These are phyloP conservation scores for Paraphaeosphaeria sporulosa DNA, from an alignment of 2,329 filamentous ascomycete species.

Conservation along the genomic window DNA sequence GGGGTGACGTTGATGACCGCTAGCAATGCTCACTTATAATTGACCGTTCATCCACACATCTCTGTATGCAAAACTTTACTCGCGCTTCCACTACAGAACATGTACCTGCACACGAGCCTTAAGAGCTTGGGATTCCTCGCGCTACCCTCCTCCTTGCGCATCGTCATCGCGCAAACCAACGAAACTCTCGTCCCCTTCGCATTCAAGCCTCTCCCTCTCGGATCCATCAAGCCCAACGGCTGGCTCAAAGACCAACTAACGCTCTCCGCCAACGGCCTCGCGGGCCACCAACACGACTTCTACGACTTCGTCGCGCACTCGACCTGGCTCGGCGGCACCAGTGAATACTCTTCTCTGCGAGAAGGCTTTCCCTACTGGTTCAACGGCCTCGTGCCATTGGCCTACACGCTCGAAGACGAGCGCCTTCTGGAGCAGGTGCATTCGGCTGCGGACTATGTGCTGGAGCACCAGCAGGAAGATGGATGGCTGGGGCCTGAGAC, in stretches of 20 bases:
- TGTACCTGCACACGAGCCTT: neutral
- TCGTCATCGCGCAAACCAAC: neutral
- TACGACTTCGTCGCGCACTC: conserved; percentile 63
- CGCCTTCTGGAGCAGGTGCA: conserved; percentile 60
- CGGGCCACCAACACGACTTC: conserved; percentile 63
- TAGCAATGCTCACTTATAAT: neutral
- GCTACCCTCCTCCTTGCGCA: neutral
- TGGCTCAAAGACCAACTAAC: conserved; percentile 62
- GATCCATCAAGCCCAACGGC: conserved; percentile 59
- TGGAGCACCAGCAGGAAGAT: conserved; percentile 60
- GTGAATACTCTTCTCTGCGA: conserved; percentile 62
- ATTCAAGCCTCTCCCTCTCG: conserved; percentile 56
- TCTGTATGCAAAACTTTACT: neutral
- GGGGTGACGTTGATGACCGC: neutral
- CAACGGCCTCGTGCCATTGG: conserved; percentile 65
- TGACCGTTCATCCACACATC: neutral
- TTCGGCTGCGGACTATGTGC: conserved; percentile 55
- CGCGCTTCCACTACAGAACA: neutral
- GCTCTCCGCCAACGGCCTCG: conserved; percentile 60
- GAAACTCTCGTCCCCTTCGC: conserved; percentile 36
- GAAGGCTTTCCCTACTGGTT: conserved; percentile 67
- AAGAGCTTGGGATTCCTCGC: neutral
- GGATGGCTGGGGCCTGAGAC: conserved; percentile 67
- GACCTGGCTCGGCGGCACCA: conserved; percentile 60
- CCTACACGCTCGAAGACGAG: conserved; percentile 59